These are phyloP conservation scores for Cyanophora paradoxa DNA, from an alignment of 78 protist species.

Conservation along the genomic window DNA sequence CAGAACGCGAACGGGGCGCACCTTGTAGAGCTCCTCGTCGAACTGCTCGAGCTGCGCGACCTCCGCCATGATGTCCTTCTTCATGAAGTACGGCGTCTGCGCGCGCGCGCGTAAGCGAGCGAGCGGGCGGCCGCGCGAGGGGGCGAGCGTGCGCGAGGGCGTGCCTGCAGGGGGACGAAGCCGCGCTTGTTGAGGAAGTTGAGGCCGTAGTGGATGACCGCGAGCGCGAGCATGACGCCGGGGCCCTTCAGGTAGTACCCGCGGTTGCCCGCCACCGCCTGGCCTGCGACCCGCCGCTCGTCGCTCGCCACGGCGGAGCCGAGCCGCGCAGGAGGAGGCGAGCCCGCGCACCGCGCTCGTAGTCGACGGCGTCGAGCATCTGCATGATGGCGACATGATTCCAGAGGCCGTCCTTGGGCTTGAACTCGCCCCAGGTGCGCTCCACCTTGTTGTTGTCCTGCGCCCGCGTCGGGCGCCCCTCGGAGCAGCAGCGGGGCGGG, in stretches of 20 bases:
- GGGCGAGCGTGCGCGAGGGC: too few relatives aligned
- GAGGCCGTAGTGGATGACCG: conserved; percentile 80
- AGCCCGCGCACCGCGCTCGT: conserved; percentile 5
- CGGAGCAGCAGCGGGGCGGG: too few relatives aligned
- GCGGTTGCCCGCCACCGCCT: conserved; percentile 85
- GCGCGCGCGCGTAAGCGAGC: too few relatives aligned
- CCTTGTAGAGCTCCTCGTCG: conserved; percentile 98
- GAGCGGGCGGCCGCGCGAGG: too few relatives aligned
- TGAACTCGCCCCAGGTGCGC: conserved; percentile 16
- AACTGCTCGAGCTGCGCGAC: conserved; percentile 96
- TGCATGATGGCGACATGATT: conserved; percentile 64
- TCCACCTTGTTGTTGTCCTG: conserved; percentile 42
- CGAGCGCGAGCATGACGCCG: conserved; percentile 77
- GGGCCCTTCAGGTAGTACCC: conserved; percentile 87
- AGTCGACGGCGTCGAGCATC: conserved; percentile 43
- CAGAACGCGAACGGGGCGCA: conserved; percentile 21
- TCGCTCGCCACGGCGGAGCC: too few relatives aligned
- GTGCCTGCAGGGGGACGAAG: too few relatives aligned
- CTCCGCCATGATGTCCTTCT: conserved; percentile 77
- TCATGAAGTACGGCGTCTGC: conserved; percentile 94
- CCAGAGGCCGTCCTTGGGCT: conserved; percentile 15
- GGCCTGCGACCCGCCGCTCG: too few relatives aligned
- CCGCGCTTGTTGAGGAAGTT: conserved; percentile 49
- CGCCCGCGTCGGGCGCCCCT: too few relatives aligned
- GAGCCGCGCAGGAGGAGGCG: neutral